Base-by-base conservation (phyloP, 345 rosid genomes). In the Psidium guajava region DNA sequence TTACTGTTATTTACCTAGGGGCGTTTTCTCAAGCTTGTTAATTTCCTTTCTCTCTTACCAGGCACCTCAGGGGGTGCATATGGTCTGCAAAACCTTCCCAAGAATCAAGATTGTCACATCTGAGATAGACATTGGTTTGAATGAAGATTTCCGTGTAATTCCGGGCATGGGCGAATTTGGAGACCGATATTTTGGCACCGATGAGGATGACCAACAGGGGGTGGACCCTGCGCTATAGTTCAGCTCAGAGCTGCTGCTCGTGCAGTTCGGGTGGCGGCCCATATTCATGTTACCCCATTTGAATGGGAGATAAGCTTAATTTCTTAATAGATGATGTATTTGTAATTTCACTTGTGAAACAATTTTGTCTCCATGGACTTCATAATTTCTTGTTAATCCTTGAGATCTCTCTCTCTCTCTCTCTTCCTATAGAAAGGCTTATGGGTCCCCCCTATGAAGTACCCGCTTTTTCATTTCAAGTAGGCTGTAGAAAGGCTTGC, bases 131-230 rank as follows among this genome's bases (percentile, higher is more conserved):
- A 91, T 84, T n/a, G 98, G 98, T 16, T 86, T 97, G 91, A 97
- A 95, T 36, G 91, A 94, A 88, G 99, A 95, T 89, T 97, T 91
- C 89, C 98, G 99, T 36, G 98, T 97, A 49, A 89, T 97, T 81
- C 99, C 99, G 8, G 99, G 99, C 49, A 95, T 95, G 98, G 99
- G 99, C 8, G 99, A 97, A 90, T 95, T 97, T 83, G 99, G 99
- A 85, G 98, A 97, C 91, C 90, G 98, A 89, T 97, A 97, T 88
- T 97, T 97, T 82, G 99, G 99, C 54, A 96, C 99, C 22, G 99
- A 97, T 81, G 98, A 97, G 16, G 98, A 96, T 20, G 94, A 90
- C 77, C 90, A 88, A 86, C 93, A 81, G 81, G 89, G 85, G 85
- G 85, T 81, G 85, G 86, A 83, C 87, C 40, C 84, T 36, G 27